Percentiles rank a stretch among this genome's conserved stretches.
phyloP scores from a whole-genome alignment of 306 rosid genomes.

The Argentina anserina region DNA sequence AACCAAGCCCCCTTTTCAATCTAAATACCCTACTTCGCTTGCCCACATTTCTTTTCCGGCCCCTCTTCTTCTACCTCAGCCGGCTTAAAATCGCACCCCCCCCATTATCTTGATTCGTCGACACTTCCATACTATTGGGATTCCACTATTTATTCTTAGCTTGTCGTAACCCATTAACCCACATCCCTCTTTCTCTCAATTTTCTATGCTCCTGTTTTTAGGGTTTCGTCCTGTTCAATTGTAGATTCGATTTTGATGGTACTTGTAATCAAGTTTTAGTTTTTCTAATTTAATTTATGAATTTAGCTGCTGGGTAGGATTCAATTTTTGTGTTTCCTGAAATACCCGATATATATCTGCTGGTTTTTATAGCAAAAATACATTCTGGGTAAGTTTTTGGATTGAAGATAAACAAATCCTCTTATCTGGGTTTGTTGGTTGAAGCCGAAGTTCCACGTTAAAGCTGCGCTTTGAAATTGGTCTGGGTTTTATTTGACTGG shows the following conservation, averaged over 20 bases:
- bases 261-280: background rate
- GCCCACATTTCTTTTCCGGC: slow-evolving; percentile 29
- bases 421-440: slow-evolving; percentile 24
- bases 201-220: slow-evolving; percentile 14
- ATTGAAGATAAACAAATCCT: slow-evolving; percentile 9
- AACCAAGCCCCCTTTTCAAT: slow-evolving; percentile 37
- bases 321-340: slow-evolving; percentile 21
- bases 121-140: slow-evolving; percentile 42
- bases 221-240: slow-evolving; percentile 32
- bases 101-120: slow-evolving; percentile 44
- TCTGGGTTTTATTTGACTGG: slow-evolving; percentile 10
- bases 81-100: slow-evolving; percentile 12
- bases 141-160: slow-evolving; percentile 46
- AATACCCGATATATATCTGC: slow-evolving; percentile 18
- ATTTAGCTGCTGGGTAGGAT: slow-evolving; percentile 18
- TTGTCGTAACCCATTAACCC: slow-evolving; percentile 36
- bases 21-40: slow-evolving; percentile 27
- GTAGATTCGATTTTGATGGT: slow-evolving; percentile 18
- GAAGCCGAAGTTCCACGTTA: slow-evolving; percentile 19
- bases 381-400: background rate
- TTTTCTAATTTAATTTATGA: background rate
- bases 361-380: slow-evolving; percentile 11
- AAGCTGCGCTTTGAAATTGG: slow-evolving; percentile 15
- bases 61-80: slow-evolving; percentile 20
- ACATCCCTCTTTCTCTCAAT: slow-evolving; percentile 9